phyloP scores from a whole-genome alignment of 2,329 filamentous ascomycete genomes.

The Aspergillus caelatus region DNA sequence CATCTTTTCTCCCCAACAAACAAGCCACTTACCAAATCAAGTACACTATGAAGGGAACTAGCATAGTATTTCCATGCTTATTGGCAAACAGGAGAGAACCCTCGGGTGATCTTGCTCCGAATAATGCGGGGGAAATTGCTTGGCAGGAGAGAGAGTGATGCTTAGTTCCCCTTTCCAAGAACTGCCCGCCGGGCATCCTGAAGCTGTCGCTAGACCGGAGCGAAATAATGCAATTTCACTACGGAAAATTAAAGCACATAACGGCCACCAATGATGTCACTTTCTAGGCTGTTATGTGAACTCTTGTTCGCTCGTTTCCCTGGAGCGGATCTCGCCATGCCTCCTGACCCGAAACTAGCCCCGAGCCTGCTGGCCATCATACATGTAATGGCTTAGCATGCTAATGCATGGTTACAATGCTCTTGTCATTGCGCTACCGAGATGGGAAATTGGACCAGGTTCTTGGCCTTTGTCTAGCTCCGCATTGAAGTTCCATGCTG shows the following conservation, averaged over 20 bases:
- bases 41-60: not conserved
- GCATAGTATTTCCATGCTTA: not conserved
- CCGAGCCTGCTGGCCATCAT: not conserved
- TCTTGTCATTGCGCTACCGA: not conserved
- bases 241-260: not conserved
- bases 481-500: not conserved
- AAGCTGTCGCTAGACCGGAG: not conserved
- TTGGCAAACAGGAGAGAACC: not conserved
- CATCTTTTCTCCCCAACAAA: not conserved
- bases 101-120: not conserved
- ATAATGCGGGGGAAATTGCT: not conserved
- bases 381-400: not conserved
- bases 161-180: not conserved
- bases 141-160: not conserved
- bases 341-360: not conserved
- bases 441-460: not conserved
- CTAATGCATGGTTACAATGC: not conserved
- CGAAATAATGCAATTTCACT: not conserved
- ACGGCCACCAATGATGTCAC: not conserved
- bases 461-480: not conserved
- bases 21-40: not conserved
- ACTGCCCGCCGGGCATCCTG: not conserved
- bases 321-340: not conserved
- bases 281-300: accelerated
- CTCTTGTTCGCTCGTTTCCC: not conserved